Conservation (phyloP, 2,329 filamentous ascomycete genomes). For the Scopulariopsis brevicaulis region DNA sequence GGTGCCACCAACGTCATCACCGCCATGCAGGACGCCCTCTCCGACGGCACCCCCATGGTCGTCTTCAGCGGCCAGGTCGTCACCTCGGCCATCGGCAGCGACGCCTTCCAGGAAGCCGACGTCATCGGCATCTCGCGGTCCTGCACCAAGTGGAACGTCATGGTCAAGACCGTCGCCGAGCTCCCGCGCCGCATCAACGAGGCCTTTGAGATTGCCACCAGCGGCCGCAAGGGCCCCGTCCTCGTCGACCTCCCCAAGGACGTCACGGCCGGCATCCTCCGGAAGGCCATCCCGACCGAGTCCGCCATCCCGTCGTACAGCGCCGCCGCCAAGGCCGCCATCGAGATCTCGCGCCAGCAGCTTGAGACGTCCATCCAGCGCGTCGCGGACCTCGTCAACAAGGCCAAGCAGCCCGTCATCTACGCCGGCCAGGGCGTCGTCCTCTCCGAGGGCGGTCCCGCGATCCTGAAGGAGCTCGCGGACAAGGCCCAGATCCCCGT, state of each 20-base stretch:
- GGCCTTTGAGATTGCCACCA: slow-evolving; percentile 95
- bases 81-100: slow-evolving; percentile 82
- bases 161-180: slow-evolving; percentile 93
- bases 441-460: slow-evolving; percentile 64
- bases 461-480: slow-evolving; percentile 71
- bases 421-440: slow-evolving; percentile 91
- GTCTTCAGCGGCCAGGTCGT: slow-evolving; percentile 92
- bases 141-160: slow-evolving; percentile 98
- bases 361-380: slow-evolving; percentile 63
- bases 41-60: slow-evolving; percentile 90
- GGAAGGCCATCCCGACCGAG: slow-evolving; percentile 69
- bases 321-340: slow-evolving; percentile 72
- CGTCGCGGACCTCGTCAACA: slow-evolving; percentile 73
- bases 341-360: slow-evolving; percentile 61
- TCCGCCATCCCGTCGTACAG: slow-evolving; percentile 69
- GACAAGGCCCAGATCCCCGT: slow-evolving; percentile 90
- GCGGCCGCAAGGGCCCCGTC: slow-evolving; percentile 84
- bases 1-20: slow-evolving; percentile 96
- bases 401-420: slow-evolving; percentile 86
- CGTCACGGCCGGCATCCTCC: slow-evolving; percentile 75
- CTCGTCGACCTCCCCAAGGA: slow-evolving; percentile 96
- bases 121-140: slow-evolving; percentile 86
- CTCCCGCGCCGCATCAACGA: slow-evolving; percentile 91
- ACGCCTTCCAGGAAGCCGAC: slow-evolving; percentile 96
- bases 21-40: slow-evolving; percentile 90